Percentiles rank a stretch among this genome's conserved stretches.
phyloP scores from a whole-genome alignment of 2,329 filamentous ascomycete genomes.

The Apiospora rasikravindrae region DNA sequence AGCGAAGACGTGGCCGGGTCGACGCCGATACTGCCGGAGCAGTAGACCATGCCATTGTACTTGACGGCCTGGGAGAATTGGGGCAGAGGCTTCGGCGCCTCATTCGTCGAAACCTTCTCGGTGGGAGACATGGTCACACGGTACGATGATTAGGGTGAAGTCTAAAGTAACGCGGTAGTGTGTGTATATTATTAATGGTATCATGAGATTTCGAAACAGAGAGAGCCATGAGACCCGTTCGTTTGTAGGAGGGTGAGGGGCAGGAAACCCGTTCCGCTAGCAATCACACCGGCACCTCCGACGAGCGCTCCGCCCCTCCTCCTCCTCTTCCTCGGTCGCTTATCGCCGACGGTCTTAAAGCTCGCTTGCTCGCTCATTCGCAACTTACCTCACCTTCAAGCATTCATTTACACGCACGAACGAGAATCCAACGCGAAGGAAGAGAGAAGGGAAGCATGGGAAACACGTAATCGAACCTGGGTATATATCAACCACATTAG shows the following conservation, averaged over 20 bases:
- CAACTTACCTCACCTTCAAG: background rate
- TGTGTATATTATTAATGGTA: background rate
- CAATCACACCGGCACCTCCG: background rate
- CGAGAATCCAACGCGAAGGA: too few species aligned
- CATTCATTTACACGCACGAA: background rate
- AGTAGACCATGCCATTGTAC: slow-evolving; percentile 72
- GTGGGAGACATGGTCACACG: slow-evolving; percentile 39
- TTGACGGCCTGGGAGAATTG: slow-evolving; percentile 67
- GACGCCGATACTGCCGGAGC: slow-evolving; percentile 66
- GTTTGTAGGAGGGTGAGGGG: background rate
- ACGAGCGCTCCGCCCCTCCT: background rate
- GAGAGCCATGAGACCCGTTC: too few species aligned
- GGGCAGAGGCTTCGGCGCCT: slow-evolving; percentile 57
- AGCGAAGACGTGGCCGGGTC: slow-evolving; percentile 59
- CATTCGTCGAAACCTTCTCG: slow-evolving; percentile 49
- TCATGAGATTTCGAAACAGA: too few species aligned
- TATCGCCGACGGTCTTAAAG: background rate
- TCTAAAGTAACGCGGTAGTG: background rate
- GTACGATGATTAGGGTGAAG: background rate
- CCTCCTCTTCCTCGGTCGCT: background rate
- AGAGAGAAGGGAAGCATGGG: background rate
- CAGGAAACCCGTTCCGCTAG: background rate
- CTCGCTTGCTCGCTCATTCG: background rate
- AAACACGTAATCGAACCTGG: background rate
- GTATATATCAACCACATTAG: background rate